phyloP scores from a whole-genome alignment of 768 basidiomycete species.

The Lanmaoa pseudosensibilis region DNA sequence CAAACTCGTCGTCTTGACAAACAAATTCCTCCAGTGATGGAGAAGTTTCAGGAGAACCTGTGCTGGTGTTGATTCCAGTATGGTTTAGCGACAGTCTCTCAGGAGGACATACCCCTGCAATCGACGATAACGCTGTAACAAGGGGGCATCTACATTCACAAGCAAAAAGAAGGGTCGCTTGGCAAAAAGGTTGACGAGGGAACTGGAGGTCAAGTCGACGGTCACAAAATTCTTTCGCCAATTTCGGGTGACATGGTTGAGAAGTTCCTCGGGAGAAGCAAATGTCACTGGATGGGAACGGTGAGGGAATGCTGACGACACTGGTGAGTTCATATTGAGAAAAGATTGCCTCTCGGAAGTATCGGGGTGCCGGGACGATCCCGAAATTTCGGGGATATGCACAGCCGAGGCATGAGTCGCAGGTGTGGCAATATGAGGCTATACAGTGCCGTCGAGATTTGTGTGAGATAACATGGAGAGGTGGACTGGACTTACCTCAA shows the following conservation, averaged over 20 bases:
- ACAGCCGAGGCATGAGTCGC: not conserved
- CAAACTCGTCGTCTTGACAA: constrained; percentile 61
- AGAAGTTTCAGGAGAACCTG: no score
- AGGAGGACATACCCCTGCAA: constrained; percentile 45
- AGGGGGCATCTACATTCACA: constrained; percentile 78
- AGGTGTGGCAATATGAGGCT: constrained; percentile 6
- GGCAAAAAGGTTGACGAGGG: constrained; percentile 64
- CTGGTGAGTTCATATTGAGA: constrained; percentile 23
- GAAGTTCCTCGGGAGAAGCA: constrained; percentile 49
- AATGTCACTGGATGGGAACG: constrained; percentile 36
- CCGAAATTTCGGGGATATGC: not conserved
- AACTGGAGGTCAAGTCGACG: constrained; percentile 55
- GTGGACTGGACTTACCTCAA: constrained; percentile 15
- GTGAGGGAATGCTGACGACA: constrained; percentile 19
- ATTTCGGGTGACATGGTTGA: constrained; percentile 74
- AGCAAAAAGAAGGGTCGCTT: constrained; percentile 92
- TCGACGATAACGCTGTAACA: constrained; percentile 66
- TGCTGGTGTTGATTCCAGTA: constrained; percentile 19
- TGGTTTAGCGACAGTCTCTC: not conserved
- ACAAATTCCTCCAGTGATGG: constrained; percentile 73
- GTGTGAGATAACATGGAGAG: not conserved
- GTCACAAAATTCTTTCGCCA: constrained; percentile 87
- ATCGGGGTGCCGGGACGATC: not conserved
- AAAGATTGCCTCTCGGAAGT: constrained; percentile 14
- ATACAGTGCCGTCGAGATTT: not conserved